Evolutionary conservation across 345 rosid species (phyloP).

Genomic region (Moricandia arvensis): DNA sequence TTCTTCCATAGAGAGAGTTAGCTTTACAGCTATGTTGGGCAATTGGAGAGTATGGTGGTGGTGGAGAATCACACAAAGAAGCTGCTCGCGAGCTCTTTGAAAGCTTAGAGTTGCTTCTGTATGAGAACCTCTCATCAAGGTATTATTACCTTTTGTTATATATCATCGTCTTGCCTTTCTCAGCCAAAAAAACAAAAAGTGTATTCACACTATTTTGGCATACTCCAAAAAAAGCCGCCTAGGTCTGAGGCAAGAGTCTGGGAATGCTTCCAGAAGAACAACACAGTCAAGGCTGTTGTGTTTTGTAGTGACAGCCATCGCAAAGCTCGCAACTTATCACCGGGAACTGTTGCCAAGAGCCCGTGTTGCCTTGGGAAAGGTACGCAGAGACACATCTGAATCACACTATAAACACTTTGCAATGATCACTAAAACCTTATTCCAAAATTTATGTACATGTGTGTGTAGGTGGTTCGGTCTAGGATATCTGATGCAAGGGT

Average conservation of each 20-base stretch:
- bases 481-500: constrained; percentile 80
- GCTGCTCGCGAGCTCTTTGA: constrained; percentile 98
- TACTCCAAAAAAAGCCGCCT: constrained; percentile 68
- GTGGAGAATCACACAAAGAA: constrained; percentile 80
- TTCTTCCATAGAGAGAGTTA: constrained; percentile 62
- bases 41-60: constrained; percentile 96
- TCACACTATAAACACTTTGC: background rate
- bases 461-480: constrained; percentile 74
- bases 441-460: background rate
- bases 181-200: too few species aligned
- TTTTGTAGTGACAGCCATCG: constrained; percentile 89
- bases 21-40: constrained; percentile 98
- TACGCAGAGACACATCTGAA: constrained; percentile 9
- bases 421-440: background rate
- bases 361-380: constrained; percentile 97
- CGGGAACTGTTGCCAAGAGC: constrained; percentile 84
- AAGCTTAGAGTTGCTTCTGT: constrained; percentile 84
- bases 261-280: constrained; percentile 47
- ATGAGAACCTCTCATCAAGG: constrained; percentile 93
- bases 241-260: constrained; percentile 70
- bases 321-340: constrained; percentile 90
- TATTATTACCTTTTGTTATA: constrained; percentile 23
- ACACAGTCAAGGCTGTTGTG: constrained; percentile 90
- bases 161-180: constrained; percentile 3
- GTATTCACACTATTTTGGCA: background rate